These are phyloP conservation scores for Trichaptum fuscoviolaceum DNA, from an alignment of 768 basidiomycete genomes.

Conservation along the genomic window DNA sequence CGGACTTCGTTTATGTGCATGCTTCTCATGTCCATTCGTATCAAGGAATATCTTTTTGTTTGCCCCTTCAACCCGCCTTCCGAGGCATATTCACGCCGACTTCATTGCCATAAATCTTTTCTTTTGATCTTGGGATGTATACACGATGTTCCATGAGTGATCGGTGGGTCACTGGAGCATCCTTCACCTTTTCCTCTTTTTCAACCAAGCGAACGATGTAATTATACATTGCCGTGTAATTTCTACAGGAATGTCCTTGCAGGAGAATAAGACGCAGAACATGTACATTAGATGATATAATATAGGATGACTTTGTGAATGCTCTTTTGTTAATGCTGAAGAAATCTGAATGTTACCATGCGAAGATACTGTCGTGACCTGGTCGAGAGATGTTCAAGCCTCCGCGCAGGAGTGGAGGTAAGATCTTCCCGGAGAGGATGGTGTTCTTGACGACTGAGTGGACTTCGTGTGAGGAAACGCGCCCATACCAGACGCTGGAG, in stretches of 20 bases:
- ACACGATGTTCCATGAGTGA: background rate
- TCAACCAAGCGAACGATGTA: background rate
- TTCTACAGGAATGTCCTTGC: background rate
- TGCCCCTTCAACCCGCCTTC: background rate
- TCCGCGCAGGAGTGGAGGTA: constrained; percentile 81
- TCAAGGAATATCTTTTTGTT: background rate
- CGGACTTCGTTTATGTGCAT: background rate
- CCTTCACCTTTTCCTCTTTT: background rate
- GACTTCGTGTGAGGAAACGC: constrained; percentile 87
- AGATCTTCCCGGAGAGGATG: constrained; percentile 75
- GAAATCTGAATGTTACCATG: constrained; percentile 48
- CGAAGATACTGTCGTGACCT: constrained; percentile 60
- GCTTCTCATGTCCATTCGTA: background rate
- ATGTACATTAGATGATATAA: background rate
- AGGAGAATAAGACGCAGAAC: background rate
- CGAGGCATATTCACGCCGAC: background rate
- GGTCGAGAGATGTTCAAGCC: constrained; percentile 75
- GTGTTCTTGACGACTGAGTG: constrained; percentile 84
- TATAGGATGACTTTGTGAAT: background rate
- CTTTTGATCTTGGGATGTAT: background rate
- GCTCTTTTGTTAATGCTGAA: background rate
- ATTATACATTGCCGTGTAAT: background rate
- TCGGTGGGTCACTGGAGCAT: background rate
- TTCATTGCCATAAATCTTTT: background rate
- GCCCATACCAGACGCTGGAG: constrained; percentile 87